Percentiles rank a stretch among this genome's conserved stretches.
phyloP scores from a whole-genome alignment of 768 basidiomycete genomes.

The Boletus rufocinnamomeus region DNA sequence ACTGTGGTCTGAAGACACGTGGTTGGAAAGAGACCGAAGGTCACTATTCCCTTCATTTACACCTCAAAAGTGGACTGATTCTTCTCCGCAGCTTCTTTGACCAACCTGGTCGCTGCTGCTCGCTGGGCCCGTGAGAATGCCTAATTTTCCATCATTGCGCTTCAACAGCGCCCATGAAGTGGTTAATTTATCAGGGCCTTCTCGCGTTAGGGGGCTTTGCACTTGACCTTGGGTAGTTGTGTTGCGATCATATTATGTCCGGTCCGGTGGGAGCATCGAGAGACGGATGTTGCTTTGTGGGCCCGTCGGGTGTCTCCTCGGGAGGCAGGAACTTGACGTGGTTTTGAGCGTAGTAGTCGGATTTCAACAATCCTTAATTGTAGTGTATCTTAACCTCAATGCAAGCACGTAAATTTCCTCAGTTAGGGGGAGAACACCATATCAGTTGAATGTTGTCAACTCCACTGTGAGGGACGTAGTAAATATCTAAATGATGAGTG shows the following conservation, averaged over 20 bases:
- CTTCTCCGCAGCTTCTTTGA: slow-evolving; percentile 57
- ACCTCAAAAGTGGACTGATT: slow-evolving; percentile 8
- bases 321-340: slow-evolving; percentile 31
- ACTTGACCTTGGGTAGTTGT: slow-evolving; percentile 61
- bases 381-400: slow-evolving; percentile 27
- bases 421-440: background rate
- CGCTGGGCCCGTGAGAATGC: slow-evolving; percentile 88
- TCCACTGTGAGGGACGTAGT: background rate
- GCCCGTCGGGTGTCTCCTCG: slow-evolving; percentile 27
- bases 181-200: slow-evolving; percentile 56
- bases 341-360: slow-evolving; percentile 52
- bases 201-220: slow-evolving; percentile 32
- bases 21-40: slow-evolving; percentile 97
- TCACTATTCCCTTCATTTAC: slow-evolving; percentile 22
- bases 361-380: slow-evolving; percentile 78
- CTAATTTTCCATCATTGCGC: slow-evolving; percentile 63
- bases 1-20: slow-evolving; percentile 98
- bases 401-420: background rate
- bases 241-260: slow-evolving; percentile 34
- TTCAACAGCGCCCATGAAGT: slow-evolving; percentile 88
- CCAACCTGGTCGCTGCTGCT: slow-evolving; percentile 88
- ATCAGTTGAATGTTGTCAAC: background rate
- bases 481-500: background rate
- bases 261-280: slow-evolving; percentile 22
- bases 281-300: slow-evolving; percentile 27